Evolutionary conservation across 768 basidiomycete genomes (phyloP).

Genomic region (Suillus fuscotomentosus): DNA sequence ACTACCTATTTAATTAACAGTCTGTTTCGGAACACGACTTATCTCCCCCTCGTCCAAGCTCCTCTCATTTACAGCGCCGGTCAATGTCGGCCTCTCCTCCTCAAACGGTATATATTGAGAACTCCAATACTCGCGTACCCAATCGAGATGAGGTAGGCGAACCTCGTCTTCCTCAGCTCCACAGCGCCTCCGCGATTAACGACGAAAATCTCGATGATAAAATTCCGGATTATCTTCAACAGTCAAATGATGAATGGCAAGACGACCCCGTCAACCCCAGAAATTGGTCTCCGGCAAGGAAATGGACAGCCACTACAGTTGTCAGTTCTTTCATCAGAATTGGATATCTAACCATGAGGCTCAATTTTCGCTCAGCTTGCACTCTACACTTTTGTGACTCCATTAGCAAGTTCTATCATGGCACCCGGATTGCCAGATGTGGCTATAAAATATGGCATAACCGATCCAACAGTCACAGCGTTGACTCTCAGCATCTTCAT

Average conservation of each 20-base stretch:
- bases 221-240: neutral
- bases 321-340: slow-evolving; percentile 37
- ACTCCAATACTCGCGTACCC: neutral
- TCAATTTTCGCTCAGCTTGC: neutral
- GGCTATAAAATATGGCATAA: neutral
- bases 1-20: neutral
- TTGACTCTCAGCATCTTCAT: neutral
- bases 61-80: neutral
- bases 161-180: neutral
- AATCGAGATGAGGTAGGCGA: neutral
- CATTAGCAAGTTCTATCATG: neutral
- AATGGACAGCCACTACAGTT: neutral
- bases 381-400: neutral
- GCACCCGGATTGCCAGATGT: neutral
- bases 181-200: neutral
- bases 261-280: slow-evolving; percentile 40
- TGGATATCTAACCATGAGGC: neutral
- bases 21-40: neutral
- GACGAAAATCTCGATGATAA: neutral
- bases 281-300: neutral
- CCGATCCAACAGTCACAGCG: neutral
- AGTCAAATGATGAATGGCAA: slow-evolving; percentile 38
- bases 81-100: neutral
- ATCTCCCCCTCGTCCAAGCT: neutral
- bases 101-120: neutral